Conservation (phyloP, 306 rosid species). For the Lablab purpureus region DNA sequence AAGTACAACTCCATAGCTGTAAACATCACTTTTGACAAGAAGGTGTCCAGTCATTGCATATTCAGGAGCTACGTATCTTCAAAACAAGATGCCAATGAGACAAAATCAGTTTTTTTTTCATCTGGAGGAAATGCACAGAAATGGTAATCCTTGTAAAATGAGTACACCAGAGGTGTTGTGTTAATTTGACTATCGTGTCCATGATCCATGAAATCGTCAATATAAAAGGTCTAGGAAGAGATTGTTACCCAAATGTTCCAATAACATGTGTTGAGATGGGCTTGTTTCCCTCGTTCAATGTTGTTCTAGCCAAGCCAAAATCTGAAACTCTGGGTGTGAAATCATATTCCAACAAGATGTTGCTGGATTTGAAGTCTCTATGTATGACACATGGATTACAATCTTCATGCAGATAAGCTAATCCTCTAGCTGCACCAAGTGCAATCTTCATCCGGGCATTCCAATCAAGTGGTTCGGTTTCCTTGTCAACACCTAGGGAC, state of each 20-base stretch:
- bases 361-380: constrained; percentile 90
- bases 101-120: constrained; percentile 33
- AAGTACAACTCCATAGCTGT: constrained; percentile 94
- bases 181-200: constrained; percentile 21
- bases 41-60: constrained; percentile 97
- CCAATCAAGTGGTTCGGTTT: constrained; percentile 82
- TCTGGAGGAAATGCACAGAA: constrained; percentile 1
- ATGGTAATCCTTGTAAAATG: neutral
- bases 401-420: constrained; percentile 93
- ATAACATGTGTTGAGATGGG: constrained; percentile 91
- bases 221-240: neutral
- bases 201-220: neutral
- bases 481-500: constrained; percentile 74
- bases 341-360: constrained; percentile 83
- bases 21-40: constrained; percentile 91
- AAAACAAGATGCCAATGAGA: constrained; percentile 32
- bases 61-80: constrained; percentile 93
- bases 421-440: constrained; percentile 87
- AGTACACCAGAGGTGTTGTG: neutral
- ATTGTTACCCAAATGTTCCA: constrained; percentile 91
- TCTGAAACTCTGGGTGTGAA: constrained; percentile 90
- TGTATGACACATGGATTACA: constrained; percentile 91
- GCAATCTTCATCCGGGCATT: constrained; percentile 86
- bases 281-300: constrained; percentile 74
- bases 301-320: constrained; percentile 90